Base-by-base conservation (phyloP, 1,284 basidiomycete genomes). In the Chiua sp. region DNA sequence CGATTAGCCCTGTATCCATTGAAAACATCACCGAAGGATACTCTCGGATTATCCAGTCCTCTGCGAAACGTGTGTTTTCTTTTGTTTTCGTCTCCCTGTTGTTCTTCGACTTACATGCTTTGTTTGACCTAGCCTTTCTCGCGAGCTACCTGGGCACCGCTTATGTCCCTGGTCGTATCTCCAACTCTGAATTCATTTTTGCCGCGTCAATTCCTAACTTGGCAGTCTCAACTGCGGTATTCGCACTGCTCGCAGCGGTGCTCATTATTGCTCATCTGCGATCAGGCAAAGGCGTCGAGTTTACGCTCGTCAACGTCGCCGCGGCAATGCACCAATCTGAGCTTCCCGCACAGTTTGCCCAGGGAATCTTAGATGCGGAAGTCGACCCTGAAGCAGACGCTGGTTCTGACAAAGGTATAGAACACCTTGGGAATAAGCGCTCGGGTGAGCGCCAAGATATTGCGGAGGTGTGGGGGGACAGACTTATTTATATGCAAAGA, bases 111-210 rank as follows among this genome's bases (percentile, higher is more conserved):
- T 35, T 15, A 46, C n/a, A 39, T 20, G 15, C 10, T 30, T 10
- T 12, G 28, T 35, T 33, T 6, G 4, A 23, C n/a, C 4, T 16
- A 42, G 39, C 35, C 22, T 71, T 69, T 44, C 58, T 72, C 2
- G 54, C 52, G 3, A 63, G 70, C 30, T 63, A 62, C 44, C 60
- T 71, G 5, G 67, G 68, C 10, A 68, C 59, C 0, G 68, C 68
- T 3, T 72, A 70, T 22, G 70, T 72, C 20, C 71, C 72, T 1
- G 72, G 70, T 35, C 70, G 72, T 7, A 42, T 73, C 26, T 69
- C 72, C 0, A 28, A n/a, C 7, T 53, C 62, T 2, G 56, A 69
- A 20, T 30, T 73, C 32, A 50, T 72, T 30, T 73, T 72, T 32
- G 63, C 64, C 8, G 57, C 70, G 2, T 70, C 72, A 3, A 57